Evolutionary conservation across 257 asterid species (phyloP), one percentile per base, ranked within the genome.

Genomic region (Prunella vulgaris): DNA sequence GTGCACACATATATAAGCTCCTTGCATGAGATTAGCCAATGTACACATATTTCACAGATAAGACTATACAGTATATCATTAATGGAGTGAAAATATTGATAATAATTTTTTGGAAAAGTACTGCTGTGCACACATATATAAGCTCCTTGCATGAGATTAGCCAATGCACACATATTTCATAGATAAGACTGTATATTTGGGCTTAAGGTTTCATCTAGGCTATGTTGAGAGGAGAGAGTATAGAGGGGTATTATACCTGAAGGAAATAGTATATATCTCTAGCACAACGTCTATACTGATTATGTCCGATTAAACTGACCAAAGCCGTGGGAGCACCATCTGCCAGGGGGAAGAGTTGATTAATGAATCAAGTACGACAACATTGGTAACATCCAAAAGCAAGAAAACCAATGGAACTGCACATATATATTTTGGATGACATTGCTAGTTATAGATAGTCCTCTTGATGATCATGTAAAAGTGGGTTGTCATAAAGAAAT

Each of bases 231-330:
- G 22, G 33, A 53, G 49, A 20, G 49, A 40, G 8, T 42, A 27
- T 12, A 3, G 64, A 18, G 5, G 67, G 49, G 21, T 15, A 18
- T n/a, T 48, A 69, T 85, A 90, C 99, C 97, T 94, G 99, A 76
- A 89, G 96, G 78, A 94, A 94, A 66, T 91, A 89, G 73, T 94
- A 85, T 49, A 91, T 54, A 81, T 94, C 99, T 81, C 93, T 85
- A 72, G 98, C 85, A 57, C 98, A 87, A 10, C 88, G 90, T 38
- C 88, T 80, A 75, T 94, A 94, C 80, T 91, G 99, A 73, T 87
- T 94, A 22, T 91, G 88, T 71, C 99, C 99, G 17, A 94, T 91
- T 89, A 94, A 86, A 84, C 97, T 85, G 71, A 94, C 97, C 90
- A 94, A 84, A 66, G 99, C 75, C 49, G 92, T 65, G 12, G 99